Base-by-base conservation (phyloP, 208 protist species). In the Crithidia expoeki region DNA sequence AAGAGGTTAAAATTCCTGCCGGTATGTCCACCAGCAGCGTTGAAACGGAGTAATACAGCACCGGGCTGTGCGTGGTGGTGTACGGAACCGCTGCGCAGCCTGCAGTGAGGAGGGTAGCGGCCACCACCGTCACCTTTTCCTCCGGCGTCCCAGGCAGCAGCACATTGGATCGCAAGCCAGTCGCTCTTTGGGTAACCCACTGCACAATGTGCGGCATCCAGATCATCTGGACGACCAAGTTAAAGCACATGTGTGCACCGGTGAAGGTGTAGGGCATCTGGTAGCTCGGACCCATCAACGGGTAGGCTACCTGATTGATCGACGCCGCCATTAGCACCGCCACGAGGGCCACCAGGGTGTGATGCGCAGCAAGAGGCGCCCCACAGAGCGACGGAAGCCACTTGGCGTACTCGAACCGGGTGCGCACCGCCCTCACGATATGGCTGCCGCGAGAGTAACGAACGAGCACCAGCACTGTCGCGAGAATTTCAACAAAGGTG, bases 261-360 rank as follows among this genome's bases (percentile, higher is more conserved):
- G 74, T 72, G 64, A 73, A 60, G n/a, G 44, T 53, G 65, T 81
- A 89, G 27, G 55, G 40, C 16, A 86, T 47, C 17, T 73, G n/a
- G 68, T 81, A 84, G 0, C 57, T 44, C 7, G 64, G 77, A 36
- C 69, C 80, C 59, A 78, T 70, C 47, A 84, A 62, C 32, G 84
- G 74, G 44, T 89, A 89, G 63, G 83, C 63, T 2, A 73, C 79
- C 50, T 89, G 80, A 33, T 60, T 74, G 19, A 83, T 55, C n/a
- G 78, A 72, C 2, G 68, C 78, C 47, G 67, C 76, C 66, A 75
- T 27, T 19, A 65, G 46, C 46, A 70, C 60, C 11, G 74, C 66
- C 0, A 61, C 64, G 21, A 80, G 52, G 10, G 25, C 30, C 0
- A 27, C 36, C 36, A 80, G 23, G 2, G 73, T 17, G 12, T 59